phyloP scores from a whole-genome alignment of 139 green algal genomes.

The Chlamydomonas sphaeroides region DNA sequence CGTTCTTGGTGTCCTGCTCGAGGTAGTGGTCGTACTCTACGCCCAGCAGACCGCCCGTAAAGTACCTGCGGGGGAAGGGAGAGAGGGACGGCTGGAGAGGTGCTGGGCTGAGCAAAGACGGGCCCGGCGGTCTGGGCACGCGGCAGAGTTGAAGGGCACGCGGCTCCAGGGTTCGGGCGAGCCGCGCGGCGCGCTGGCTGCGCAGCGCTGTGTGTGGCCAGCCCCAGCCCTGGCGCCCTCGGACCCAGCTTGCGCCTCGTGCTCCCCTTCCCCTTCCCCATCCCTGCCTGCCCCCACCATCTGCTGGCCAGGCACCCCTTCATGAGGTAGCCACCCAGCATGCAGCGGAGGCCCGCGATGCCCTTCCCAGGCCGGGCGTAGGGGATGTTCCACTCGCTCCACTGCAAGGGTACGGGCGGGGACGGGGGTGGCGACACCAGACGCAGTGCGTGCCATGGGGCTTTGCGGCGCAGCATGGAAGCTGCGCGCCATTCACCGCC shows the following conservation, averaged over 20 bases:
- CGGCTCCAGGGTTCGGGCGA: no score
- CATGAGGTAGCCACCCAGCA: conserved; percentile 3
- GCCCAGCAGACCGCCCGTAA: not conserved
- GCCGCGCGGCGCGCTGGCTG: no score
- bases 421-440: no score
- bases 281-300: not conserved
- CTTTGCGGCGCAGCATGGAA: no score
- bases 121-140: not conserved
- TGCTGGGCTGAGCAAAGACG: not conserved
- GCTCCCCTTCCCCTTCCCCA: not conserved
- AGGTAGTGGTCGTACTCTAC: not conserved
- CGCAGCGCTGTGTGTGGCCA: no score
- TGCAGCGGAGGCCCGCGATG: not conserved
- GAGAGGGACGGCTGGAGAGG: not conserved
- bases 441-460: no score
- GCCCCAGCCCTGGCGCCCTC: no score
- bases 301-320: not conserved
- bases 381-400: no score
- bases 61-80: not conserved
- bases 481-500: no score
- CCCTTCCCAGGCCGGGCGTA: no score
- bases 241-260: no score
- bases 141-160: not conserved
- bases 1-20: not conserved
- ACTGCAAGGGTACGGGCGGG: no score